Base-by-base conservation (phyloP, 805 yeast species). In the Ogataea pini region DNA sequence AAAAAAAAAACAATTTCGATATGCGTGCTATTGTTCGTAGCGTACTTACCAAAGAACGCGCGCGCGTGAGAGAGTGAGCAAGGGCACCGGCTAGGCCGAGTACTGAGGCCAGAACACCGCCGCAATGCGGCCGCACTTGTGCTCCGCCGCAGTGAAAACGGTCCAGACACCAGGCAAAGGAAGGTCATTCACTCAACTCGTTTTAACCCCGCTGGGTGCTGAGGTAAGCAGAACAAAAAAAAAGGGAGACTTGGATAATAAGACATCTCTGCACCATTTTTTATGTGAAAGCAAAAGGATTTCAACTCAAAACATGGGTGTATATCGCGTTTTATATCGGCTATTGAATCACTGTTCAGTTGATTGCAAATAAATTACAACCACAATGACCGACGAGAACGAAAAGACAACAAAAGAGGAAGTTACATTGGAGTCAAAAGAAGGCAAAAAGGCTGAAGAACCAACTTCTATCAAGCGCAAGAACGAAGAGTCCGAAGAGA, bases 391-490 rank as follows among this genome's bases (percentile, higher is more conserved):
- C 5, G 44, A 41, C 36, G 36, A 41, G 22, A 20, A 17, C 16
- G 44, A 41, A 29, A 31, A 19, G 37, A 24, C n/a, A 14, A 44
- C 18, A 18, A 44, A 19, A 31, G 37, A 14, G 20, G 40, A 49
- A 31, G 19, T 19, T n/a, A 32, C 24, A 5, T 42, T 22, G 29
- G 42, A 44, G 29, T 8, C 32, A 4, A 24, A 45, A 42, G 43
- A 27, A 7, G 43, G 16, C n/a, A 50, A 43, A 44, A 28, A 20
- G 7, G 41, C 16, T 16, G 44, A 40, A 42, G 36, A 28, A 17
- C 41, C 32, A 28, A 46, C 34, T 13, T 17, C 48, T 7, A 27
- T 27, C 8, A 50, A 50, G 43, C 40, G 50, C 28, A 46, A 46
- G 34, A 36, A n/a, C 24, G 50, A 50, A 34, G 51, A 36, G 8